These are phyloP conservation scores for Ophiocordyceps camponoti-rufipedis DNA, from an alignment of 2,329 filamentous ascomycete genomes.

Conservation along the genomic window DNA sequence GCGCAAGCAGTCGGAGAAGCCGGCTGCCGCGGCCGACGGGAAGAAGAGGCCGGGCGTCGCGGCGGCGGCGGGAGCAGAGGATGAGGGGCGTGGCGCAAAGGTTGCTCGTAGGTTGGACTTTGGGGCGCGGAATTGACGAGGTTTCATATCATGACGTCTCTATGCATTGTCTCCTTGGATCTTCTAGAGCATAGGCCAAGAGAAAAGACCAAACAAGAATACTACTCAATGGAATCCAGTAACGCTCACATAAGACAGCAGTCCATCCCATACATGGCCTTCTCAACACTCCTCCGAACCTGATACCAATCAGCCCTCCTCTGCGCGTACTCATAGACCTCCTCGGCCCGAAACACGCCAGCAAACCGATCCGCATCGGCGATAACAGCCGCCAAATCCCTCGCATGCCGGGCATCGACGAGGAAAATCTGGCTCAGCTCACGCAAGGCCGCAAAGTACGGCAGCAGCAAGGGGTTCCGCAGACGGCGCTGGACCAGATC, in stretches of 20 bases:
- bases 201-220: not conserved
- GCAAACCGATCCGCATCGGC: constrained; percentile 79
- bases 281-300: constrained; percentile 75
- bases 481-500: constrained; percentile 46
- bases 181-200: too few relatives aligned
- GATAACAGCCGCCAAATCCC: constrained; percentile 89
- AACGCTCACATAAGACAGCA: constrained; percentile 58
- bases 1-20: constrained; percentile 43
- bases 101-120: constrained; percentile 75
- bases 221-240: too few relatives aligned
- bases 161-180: not conserved
- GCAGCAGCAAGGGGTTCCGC: constrained; percentile 63
- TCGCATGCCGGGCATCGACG: constrained; percentile 67
- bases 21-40: constrained; percentile 67
- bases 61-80: constrained; percentile 36
- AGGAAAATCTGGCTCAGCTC: constrained; percentile 93
- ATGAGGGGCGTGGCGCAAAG: constrained; percentile 51
- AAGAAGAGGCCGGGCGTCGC: constrained; percentile 53
- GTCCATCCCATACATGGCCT: constrained; percentile 92
- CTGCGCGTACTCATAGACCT: constrained; percentile 95
- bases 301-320: constrained; percentile 88
- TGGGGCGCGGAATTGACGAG: constrained; percentile 22
- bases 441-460: constrained; percentile 80
- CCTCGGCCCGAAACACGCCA: constrained; percentile 84
- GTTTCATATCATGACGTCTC: too few relatives aligned